Evolutionary conservation across 2,329 filamentous ascomycete species (phyloP), one percentile per base, ranked within the genome.

Genomic region (Aspergillus hortae): DNA sequence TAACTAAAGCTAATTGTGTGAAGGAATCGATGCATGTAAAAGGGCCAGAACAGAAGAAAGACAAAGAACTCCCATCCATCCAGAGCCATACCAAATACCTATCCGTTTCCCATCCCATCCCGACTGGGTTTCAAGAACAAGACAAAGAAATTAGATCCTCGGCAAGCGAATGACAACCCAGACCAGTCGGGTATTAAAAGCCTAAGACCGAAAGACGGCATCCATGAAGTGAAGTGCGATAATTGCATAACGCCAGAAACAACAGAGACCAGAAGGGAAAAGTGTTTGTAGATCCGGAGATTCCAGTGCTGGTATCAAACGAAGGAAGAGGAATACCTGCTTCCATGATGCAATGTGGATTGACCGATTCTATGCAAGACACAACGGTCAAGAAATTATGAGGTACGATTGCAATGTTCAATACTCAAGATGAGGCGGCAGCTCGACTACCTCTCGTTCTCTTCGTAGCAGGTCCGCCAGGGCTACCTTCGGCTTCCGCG

Each of bases 381-480:
- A 30, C 10, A 30, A 11, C 2, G 27, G 10, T 9, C 27, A 11
- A 30, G 9, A 30, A 30, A 30, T 2, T 9, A 30, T 30, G 27
- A 30, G 23, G 1, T 30, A 30, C 7, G 6, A 30, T 30, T 6
- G 27, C 6, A 30, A 30, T 11, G 27, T 30, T 30, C 27, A 3
- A 30, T 30, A 30, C 27, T 30, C 19, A 42, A 42, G 53, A 46
- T 35, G 56, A 35, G 36, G 52, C 46, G 12, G 55, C 48, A 44
- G 54, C 44, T 46, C 55, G 51, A 45, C 51, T 62, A 21, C 55
- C 60, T 25, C 62, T 65, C 15, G 67, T 64, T 55, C 61, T 68
- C 58, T 72, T 73, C 7, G 61, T 46, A 40, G 50, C 61, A 3
- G 62, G 67, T 4, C 56, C 65, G 53, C 56, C 56, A 9, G 57